phyloP scores from a whole-genome alignment of 192 early-diverging fungal species.

The Endogone sp. region DNA sequence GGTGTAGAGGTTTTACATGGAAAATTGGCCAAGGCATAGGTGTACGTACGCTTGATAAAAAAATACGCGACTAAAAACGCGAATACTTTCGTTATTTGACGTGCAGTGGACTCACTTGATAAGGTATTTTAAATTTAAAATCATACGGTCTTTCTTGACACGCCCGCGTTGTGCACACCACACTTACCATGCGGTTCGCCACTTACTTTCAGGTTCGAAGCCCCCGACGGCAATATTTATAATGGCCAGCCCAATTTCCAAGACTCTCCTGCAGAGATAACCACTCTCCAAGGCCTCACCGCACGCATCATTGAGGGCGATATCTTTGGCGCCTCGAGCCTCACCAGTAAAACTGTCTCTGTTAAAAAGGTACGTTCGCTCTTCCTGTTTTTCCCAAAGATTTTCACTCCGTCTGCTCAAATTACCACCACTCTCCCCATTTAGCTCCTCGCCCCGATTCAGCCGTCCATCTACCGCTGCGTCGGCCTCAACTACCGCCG shows the following conservation, averaged over 20 bases:
- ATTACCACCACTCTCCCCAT: constrained; percentile 4
- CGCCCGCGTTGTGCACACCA: neutral
- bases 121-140: neutral
- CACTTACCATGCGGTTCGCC: neutral
- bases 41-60: no score
- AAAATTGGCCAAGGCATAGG: no score
- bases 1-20: no score
- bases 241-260: constrained; percentile 38
- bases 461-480: constrained; percentile 33
- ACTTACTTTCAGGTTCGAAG: constrained; percentile 36
- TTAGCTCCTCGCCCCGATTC: constrained; percentile 44
- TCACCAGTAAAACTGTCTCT: constrained; percentile 32
- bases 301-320: constrained; percentile 48
- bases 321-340: constrained; percentile 21
- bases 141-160: neutral
- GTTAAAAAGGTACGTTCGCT: constrained; percentile 37
- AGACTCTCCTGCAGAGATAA: constrained; percentile 1
- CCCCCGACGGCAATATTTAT: constrained; percentile 40
- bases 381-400: neutral
- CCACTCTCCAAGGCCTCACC: constrained; percentile 9
- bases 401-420: constrained; percentile 9
- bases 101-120: constrained; percentile 6
- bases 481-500: constrained; percentile 58
- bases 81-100: neutral
- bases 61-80: no score